These are phyloP conservation scores for Paraphaeosphaeria sporulosa DNA, from an alignment of 2,329 filamentous ascomycete genomes.

Conservation along the genomic window DNA sequence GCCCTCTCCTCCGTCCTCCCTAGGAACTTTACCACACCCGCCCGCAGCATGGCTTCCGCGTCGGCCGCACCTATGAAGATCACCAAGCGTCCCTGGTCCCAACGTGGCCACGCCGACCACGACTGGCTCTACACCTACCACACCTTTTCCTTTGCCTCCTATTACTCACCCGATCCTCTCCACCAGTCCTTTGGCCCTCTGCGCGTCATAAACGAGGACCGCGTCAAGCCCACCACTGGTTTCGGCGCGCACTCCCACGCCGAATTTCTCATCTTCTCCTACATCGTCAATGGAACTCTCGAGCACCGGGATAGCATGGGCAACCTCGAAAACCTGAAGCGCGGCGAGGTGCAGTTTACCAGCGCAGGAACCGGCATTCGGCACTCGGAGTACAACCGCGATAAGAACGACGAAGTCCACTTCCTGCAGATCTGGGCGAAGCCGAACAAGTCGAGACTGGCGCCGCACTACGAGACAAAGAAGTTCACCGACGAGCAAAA, in stretches of 20 bases:
- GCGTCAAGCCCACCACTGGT: conserved; percentile 74
- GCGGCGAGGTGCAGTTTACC: conserved; percentile 89
- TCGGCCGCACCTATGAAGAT: conserved; percentile 63
- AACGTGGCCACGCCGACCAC: conserved; percentile 79
- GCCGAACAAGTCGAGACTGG: conserved; percentile 76
- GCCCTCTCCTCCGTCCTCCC: conserved; percentile 43
- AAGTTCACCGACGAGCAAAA: conserved; percentile 78
- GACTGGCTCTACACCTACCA: conserved; percentile 90
- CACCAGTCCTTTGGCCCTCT: conserved; percentile 77
- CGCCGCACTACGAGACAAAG: conserved; percentile 78
- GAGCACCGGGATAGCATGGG: conserved; percentile 89
- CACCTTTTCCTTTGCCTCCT: conserved; percentile 81
- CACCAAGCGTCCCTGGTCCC: conserved; percentile 73
- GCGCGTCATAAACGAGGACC: conserved; percentile 88
- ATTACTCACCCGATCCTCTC: conserved; percentile 65
- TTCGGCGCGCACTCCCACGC: conserved; percentile 87
- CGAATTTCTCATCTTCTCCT: conserved; percentile 89
- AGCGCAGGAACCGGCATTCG: conserved; percentile 83
- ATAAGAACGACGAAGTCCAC: conserved; percentile 73
- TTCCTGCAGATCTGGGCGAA: conserved; percentile 91
- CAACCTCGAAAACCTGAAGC: conserved; percentile 71
- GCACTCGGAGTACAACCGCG: conserved; percentile 84
- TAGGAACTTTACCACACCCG: conserved; percentile 31
- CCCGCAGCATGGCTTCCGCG: conserved; percentile 50
- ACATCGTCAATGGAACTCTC: conserved; percentile 84